Evolutionary conservation across 768 basidiomycete species (phyloP), one percentile per base, ranked within the genome.

Genomic region (Coprinopsis sp.): DNA sequence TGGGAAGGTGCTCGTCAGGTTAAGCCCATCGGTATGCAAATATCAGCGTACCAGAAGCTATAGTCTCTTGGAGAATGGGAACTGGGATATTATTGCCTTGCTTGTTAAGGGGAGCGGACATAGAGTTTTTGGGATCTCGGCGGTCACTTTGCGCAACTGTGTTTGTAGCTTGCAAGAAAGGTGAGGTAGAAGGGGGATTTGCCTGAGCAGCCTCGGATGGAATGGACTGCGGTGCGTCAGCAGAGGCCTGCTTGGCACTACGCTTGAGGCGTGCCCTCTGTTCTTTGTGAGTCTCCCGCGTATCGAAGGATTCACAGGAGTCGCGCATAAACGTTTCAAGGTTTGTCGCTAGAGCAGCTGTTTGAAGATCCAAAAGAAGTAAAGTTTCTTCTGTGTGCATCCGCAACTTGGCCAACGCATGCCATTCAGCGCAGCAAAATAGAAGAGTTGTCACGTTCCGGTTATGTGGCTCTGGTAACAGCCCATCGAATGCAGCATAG

Each of bases 361-460:
- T 51, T 4, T 28, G 29, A 6, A 16, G 16, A 12, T 51, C 45
- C 10, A 51, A 31, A 5, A 38, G 33, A 4, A 39, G 19, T 7
- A 51, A 30, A 4, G 45, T 51, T 8, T 11, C 18, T 4, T 51
- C 50, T n/a, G 34, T 34, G 24, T 51, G 50, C 4, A 47, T 21
- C 6, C 50, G 39, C 13, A 51, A 46, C 31, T 51, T 51, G 13
- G 50, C 50, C 3, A 51, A 24, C 2, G 36, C 30, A 31, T 51
- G 50, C 50, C 50, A 51, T 18, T 39, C 16, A 11, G 39, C 37
- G 14, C 27, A 31, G 12, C 22, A 14, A 29, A 16, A 51, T 25
- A 51, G 23, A 6, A 51, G 45, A 2, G 21, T 33, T 45, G 39
- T 39, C 7, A 51, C 23, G 19, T 3, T 10, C 3, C 11, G 16